These are phyloP conservation scores for Populus alba DNA, from an alignment of 345 rosid genomes.

Conservation along the genomic window DNA sequence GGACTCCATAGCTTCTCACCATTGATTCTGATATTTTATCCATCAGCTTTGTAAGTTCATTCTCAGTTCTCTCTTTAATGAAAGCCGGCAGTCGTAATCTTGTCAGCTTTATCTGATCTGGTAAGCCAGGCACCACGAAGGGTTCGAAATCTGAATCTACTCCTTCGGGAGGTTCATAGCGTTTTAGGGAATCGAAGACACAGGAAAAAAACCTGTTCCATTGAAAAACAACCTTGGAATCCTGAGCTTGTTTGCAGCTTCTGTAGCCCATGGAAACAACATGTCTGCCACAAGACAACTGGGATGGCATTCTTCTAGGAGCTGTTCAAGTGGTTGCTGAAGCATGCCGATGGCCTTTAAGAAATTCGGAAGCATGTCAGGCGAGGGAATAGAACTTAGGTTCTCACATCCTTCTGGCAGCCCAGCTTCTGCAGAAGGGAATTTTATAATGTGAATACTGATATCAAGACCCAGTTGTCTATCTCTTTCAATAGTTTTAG, in stretches of 20 bases:
- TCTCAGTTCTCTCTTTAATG: background rate
- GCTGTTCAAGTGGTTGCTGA: constrained; percentile 13
- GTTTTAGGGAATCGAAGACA: background rate
- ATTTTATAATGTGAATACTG: background rate
- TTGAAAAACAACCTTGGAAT: constrained; percentile 13
- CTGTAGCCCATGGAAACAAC: constrained; percentile 21
- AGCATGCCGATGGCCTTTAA: constrained; percentile 3
- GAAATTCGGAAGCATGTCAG: background rate
- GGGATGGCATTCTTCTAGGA: constrained; percentile 11
- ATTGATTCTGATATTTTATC: background rate
- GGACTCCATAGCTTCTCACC: background rate
- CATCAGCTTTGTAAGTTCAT: background rate
- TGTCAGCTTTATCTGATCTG: constrained; percentile 4
- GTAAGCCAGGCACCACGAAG: constrained; percentile 5
- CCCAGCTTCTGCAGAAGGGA: background rate
- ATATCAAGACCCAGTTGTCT: background rate
- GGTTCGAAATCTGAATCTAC: constrained; percentile 1
- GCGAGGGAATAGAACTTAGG: background rate
- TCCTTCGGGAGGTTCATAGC: background rate
- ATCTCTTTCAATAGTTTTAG: background rate
- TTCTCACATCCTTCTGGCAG: constrained; percentile 7
- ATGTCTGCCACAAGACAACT: constrained; percentile 18
- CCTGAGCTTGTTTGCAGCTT: constrained; percentile 6
- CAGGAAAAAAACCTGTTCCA: background rate
- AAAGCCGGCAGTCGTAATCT: background rate